Conservation (phyloP, 2,329 filamentous ascomycete genomes). For the Hymenotorrendiella dingleyae region DNA sequence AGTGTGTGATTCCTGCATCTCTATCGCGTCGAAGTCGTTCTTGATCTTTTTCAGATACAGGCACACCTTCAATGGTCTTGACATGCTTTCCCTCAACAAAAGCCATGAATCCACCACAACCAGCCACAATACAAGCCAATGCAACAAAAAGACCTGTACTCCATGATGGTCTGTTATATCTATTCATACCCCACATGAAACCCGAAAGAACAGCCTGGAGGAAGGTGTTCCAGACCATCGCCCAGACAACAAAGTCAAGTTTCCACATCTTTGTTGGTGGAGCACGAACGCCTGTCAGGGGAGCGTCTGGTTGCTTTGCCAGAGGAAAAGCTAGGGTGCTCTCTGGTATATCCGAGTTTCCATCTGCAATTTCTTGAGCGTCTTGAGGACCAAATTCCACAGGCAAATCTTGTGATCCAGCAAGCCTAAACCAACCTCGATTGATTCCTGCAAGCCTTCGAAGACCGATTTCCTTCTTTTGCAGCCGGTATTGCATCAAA, state of each 20-base stretch:
- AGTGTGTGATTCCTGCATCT: slow-evolving; percentile 52
- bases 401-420: slow-evolving; percentile 56
- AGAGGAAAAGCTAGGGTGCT: slow-evolving; percentile 56
- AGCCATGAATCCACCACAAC: slow-evolving; percentile 61
- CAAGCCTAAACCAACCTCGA: slow-evolving; percentile 67
- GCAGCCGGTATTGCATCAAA: slow-evolving; percentile 57
- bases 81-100: slow-evolving; percentile 67
- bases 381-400: slow-evolving; percentile 47
- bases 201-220: slow-evolving; percentile 67
- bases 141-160: slow-evolving; percentile 74
- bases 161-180: slow-evolving; percentile 71
- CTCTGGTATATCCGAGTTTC: slow-evolving; percentile 33
- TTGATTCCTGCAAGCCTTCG: slow-evolving; percentile 69
- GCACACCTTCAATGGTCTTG: slow-evolving; percentile 66
- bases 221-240: slow-evolving; percentile 73
- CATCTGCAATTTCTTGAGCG: slow-evolving; percentile 39
- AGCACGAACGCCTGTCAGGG: slow-evolving; percentile 66
- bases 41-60: slow-evolving; percentile 50
- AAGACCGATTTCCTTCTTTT: slow-evolving; percentile 48
- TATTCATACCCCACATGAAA: slow-evolving; percentile 79
- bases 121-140: slow-evolving; percentile 64
- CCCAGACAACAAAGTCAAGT: slow-evolving; percentile 73
- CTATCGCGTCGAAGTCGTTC: slow-evolving; percentile 45
- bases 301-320: slow-evolving; percentile 56
- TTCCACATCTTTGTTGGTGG: slow-evolving; percentile 66